Evolutionary conservation across 495 filamentous ascomycete genomes (phyloP).

Genomic region (Ramalina intermedia): DNA sequence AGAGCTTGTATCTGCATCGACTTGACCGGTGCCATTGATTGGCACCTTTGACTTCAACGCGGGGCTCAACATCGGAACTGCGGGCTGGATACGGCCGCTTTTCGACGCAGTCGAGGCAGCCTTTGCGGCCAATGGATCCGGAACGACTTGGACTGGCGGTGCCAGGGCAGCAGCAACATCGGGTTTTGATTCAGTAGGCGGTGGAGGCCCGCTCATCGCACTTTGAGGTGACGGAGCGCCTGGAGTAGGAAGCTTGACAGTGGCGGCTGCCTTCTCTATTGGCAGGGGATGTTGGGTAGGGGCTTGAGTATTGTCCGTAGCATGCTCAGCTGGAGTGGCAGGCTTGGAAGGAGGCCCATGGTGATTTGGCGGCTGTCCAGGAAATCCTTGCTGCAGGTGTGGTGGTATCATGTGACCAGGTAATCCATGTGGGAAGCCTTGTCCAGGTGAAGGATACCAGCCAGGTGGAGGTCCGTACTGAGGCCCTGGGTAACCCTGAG

Average conservation of each 20-base stretch:
- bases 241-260: constrained; percentile 14
- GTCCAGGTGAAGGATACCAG: constrained; percentile 71
- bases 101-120: constrained; percentile 47
- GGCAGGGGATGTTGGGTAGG: constrained; percentile 21
- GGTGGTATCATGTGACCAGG: constrained; percentile 41
- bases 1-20: constrained; percentile 18
- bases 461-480: constrained; percentile 55
- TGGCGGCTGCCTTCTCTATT: constrained; percentile 14
- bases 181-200: constrained; percentile 56
- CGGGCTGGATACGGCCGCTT: constrained; percentile 57
- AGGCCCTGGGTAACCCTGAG: constrained; percentile 44
- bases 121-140: constrained; percentile 22
- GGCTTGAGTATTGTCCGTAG: constrained; percentile 13
- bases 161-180: constrained; percentile 30
- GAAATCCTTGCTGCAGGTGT: constrained; percentile 38
- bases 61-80: constrained; percentile 40
- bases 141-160: constrained; percentile 24
- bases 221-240: constrained; percentile 23
- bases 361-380: constrained; percentile 27
- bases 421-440: constrained; percentile 51
- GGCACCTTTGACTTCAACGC: constrained; percentile 27
- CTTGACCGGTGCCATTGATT: constrained; percentile 21
- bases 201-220: constrained; percentile 31
- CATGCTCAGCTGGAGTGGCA: constrained; percentile 20
- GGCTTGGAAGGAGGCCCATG: constrained; percentile 18